Evolutionary conservation across 306 rosid species (phyloP).

Genomic region (Pyrus communis): DNA sequence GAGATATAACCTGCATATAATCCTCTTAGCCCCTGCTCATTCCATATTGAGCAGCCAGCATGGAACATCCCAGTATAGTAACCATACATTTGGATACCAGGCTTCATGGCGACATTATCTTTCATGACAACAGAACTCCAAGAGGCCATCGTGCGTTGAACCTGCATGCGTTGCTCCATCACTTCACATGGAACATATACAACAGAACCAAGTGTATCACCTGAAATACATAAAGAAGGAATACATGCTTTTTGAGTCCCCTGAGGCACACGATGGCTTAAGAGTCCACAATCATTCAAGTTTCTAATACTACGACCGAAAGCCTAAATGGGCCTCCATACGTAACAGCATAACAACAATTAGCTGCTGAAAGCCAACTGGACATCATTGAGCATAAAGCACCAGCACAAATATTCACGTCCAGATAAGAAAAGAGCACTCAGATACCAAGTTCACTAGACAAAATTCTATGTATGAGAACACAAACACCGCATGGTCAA

Average conservation of each 20-base stretch:
- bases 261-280: slow-evolving; percentile 13
- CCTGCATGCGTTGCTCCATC: slow-evolving; percentile 89
- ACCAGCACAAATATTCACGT: slow-evolving; percentile 6
- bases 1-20: slow-evolving; percentile 74
- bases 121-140: slow-evolving; percentile 56
- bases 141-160: slow-evolving; percentile 72
- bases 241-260: slow-evolving; percentile 14
- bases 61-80: slow-evolving; percentile 81
- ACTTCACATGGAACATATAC: slow-evolving; percentile 96
- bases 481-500: background rate
- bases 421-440: background rate
- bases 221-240: slow-evolving; percentile 38
- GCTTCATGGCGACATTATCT: slow-evolving; percentile 38
- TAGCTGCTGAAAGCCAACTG: background rate
- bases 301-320: background rate
- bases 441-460: background rate
- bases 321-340: background rate
- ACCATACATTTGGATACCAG: slow-evolving; percentile 50
- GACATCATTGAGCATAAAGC: background rate
- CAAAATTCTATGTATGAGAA: background rate
- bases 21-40: slow-evolving; percentile 69
- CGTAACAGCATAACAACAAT: background rate
- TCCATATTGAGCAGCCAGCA: slow-evolving; percentile 80
- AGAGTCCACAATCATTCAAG: background rate
- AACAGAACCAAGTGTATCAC: slow-evolving; percentile 89